Evolutionary conservation across 73 alveolate genomes (phyloP).

Genomic region (Symbiodinium pilosum): DNA sequence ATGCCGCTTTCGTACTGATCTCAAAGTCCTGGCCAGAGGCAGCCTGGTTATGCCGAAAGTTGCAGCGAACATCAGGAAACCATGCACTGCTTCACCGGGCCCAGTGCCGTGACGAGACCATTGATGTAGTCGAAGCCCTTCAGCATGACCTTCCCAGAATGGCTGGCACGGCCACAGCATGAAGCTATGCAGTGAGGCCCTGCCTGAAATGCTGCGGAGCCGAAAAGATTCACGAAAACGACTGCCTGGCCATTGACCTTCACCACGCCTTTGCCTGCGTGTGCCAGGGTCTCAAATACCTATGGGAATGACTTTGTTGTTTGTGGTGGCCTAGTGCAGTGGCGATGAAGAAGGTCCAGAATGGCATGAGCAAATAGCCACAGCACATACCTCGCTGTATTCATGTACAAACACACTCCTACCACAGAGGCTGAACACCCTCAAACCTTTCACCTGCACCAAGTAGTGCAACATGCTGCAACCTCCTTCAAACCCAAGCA

Average conservation of each 20-base stretch:
- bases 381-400: conserved; percentile 72
- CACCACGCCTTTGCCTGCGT: conserved; percentile 87
- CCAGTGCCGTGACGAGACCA: conserved; percentile 18
- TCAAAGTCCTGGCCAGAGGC: neutral
- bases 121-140: conserved; percentile 54
- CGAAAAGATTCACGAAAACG: conserved; percentile 89
- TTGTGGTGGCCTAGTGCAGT: conserved; percentile 33
- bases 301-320: neutral
- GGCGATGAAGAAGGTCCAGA: conserved; percentile 95
- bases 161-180: neutral
- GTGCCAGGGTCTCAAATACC: neutral
- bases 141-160: conserved; percentile 15
- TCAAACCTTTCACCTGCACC: no score
- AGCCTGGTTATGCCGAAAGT: neutral
- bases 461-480: no score
- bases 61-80: no score
- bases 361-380: conserved; percentile 82
- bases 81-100: no score
- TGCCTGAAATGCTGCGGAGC: conserved; percentile 60
- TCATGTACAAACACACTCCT: neutral
- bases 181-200: neutral
- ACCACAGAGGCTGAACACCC: no score
- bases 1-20: neutral
- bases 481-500: neutral
- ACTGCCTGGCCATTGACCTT: conserved; percentile 89